Evolutionary conservation across 2,329 filamentous ascomycete species (phyloP).

Genomic region (Esteya vermicola): DNA sequence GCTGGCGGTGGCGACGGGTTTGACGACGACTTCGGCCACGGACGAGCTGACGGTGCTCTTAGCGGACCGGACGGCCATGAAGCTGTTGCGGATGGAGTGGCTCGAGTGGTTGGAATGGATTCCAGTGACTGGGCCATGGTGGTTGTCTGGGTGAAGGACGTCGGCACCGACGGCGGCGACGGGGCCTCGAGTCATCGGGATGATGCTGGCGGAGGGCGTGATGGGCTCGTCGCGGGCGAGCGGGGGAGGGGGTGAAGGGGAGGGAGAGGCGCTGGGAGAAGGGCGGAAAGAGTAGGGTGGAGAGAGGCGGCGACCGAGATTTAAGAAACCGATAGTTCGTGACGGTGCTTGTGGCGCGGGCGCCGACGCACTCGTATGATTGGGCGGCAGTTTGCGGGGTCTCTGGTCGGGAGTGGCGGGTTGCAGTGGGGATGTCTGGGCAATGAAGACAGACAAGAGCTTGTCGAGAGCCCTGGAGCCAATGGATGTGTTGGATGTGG

Average conservation of each 20-base stretch:
- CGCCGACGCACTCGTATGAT: not conserved
- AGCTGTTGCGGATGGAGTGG: constrained; percentile 36
- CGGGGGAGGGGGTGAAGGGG: not conserved
- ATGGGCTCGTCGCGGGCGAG: not conserved
- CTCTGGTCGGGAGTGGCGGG: not conserved
- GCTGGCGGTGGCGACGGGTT: constrained; percentile 66
- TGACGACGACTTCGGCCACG: constrained; percentile 39
- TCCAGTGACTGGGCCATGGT: constrained; percentile 10
- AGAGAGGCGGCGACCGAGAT: constrained; percentile 15
- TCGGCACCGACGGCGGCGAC: constrained; percentile 20
- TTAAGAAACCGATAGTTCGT: not conserved
- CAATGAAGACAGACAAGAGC: not conserved
- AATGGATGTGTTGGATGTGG: not conserved
- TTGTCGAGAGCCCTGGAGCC: not conserved
- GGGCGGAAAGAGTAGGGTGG: not conserved
- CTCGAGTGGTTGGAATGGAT: constrained; percentile 16
- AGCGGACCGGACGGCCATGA: constrained; percentile 34
- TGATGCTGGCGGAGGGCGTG: not conserved
- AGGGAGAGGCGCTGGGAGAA: not conserved
- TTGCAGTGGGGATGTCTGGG: not conserved
- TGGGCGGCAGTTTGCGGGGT: not conserved
- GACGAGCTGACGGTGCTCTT: constrained; percentile 36
- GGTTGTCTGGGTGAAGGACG: constrained; percentile 13
- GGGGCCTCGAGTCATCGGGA: constrained; percentile 5
- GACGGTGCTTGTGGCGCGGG: not conserved